Percentiles rank a stretch among this genome's conserved stretches.
These are phyloP conservation scores for Russula virescens DNA, from an alignment of 768 basidiomycete genomes.

Conservation along the genomic window DNA sequence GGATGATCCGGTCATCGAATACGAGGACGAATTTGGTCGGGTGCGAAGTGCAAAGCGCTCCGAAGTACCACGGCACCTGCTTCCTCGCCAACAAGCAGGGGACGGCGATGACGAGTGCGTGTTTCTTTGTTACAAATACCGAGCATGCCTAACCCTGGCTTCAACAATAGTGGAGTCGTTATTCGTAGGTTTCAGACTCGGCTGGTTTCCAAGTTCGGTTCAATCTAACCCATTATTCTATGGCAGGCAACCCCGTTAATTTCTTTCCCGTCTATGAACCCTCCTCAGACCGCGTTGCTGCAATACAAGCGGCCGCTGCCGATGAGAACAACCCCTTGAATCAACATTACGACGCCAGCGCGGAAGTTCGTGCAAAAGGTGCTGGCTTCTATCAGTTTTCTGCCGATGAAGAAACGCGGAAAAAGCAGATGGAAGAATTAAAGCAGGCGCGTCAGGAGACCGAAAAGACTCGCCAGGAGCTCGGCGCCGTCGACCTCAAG, in stretches of 20 bases:
- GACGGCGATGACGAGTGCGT: constrained; percentile 31
- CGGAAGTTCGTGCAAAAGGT: constrained; percentile 81
- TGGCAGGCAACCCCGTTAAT: constrained; percentile 68
- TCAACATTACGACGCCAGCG: constrained; percentile 74
- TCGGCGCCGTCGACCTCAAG: constrained; percentile 52
- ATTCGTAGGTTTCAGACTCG: constrained; percentile 13
- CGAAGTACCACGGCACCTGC: constrained; percentile 67
- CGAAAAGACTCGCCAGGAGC: constrained; percentile 50
- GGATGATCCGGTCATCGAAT: constrained; percentile 79
- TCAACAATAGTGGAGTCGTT: constrained; percentile 20
- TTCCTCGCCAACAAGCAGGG: constrained; percentile 28
- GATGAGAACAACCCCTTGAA: constrained; percentile 69
- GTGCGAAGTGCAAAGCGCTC: constrained; percentile 60
- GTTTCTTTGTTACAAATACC: not conserved
- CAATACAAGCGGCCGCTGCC: constrained; percentile 61
- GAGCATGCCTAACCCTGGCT: not conserved
- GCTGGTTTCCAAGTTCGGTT: not conserved
- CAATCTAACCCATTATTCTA: not conserved
- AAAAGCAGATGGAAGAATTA: constrained; percentile 79
- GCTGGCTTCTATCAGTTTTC: constrained; percentile 94
- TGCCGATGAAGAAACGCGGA: constrained; percentile 71
- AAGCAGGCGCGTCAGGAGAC: constrained; percentile 66
- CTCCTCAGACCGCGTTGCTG: constrained; percentile 69
- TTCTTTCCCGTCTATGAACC: constrained; percentile 89
- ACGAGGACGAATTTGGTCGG: constrained; percentile 86